Percentiles rank a stretch among this genome's conserved stretches.
phyloP scores from a whole-genome alignment of 2,329 filamentous ascomycete genomes.

The Thelonectria olida region DNA sequence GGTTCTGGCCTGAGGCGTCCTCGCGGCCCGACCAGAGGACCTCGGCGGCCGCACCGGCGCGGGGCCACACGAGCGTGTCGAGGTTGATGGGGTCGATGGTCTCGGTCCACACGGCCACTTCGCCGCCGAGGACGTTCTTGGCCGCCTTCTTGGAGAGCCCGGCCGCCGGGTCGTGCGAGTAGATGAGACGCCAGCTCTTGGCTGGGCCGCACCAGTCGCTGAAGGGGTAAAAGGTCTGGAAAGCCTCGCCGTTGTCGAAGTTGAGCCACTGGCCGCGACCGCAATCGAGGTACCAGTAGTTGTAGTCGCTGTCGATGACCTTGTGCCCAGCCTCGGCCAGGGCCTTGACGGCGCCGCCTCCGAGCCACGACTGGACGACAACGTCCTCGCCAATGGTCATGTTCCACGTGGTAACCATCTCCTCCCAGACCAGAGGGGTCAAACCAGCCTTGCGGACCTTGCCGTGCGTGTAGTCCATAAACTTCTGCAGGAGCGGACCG shows the following conservation, averaged over 20 bases:
- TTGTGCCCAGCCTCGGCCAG: conserved; percentile 72
- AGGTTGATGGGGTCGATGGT: conserved; percentile 79
- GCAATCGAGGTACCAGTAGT: conserved; percentile 87
- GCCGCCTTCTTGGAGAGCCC: conserved; percentile 69
- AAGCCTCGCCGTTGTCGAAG: conserved; percentile 66
- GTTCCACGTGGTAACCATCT: conserved; percentile 83
- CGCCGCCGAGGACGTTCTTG: conserved; percentile 80
- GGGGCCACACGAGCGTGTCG: conserved; percentile 81
- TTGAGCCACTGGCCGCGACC: conserved; percentile 83
- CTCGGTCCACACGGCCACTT: conserved; percentile 85
- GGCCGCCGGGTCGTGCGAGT: conserved; percentile 78
- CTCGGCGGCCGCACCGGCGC: conserved; percentile 78
- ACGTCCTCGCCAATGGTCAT: conserved; percentile 75
- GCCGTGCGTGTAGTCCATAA: conserved; percentile 75
- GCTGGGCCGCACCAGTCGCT: conserved; percentile 81
- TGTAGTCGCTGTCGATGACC: conserved; percentile 79
- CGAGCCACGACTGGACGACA: conserved; percentile 83
- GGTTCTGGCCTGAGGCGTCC: conserved; percentile 72
- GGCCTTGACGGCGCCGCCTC: conserved; percentile 66
- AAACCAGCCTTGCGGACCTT: conserved; percentile 72
- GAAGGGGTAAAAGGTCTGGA: conserved; percentile 71
- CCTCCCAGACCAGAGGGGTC: conserved; percentile 86
- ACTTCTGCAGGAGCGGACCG: conserved; percentile 79
- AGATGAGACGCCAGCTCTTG: conserved; percentile 85
- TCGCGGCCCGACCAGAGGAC: conserved; percentile 81